phyloP scores from a whole-genome alignment of 116 monocot species.

The Trichopus zeylanicus region DNA sequence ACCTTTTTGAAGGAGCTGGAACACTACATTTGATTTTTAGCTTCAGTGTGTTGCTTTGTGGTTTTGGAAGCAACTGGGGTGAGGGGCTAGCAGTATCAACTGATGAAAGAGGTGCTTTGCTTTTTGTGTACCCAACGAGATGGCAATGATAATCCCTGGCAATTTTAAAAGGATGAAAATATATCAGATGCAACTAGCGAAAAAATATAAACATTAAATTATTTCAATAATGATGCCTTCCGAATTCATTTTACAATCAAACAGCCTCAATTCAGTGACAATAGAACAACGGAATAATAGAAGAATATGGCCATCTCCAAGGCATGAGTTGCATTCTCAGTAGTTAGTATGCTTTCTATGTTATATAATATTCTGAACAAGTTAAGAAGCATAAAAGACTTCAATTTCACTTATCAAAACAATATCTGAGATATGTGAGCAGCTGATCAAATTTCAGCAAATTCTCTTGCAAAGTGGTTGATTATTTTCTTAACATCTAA shows the following conservation, averaged over 20 bases:
- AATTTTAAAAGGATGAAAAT: not conserved
- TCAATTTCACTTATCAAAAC: too few relatives aligned
- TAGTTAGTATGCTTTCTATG: too few relatives aligned
- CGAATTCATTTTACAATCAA: too few relatives aligned
- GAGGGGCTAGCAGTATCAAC: not conserved
- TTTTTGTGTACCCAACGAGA: constrained; percentile 2
- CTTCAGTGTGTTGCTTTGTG: not conserved
- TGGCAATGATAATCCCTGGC: constrained; percentile 9
- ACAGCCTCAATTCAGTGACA: too few relatives aligned
- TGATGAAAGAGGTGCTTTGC: not conserved
- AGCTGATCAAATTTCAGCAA: too few relatives aligned
- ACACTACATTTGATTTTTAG: not conserved
- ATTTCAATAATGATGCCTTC: not conserved
- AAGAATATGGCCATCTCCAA: not conserved
- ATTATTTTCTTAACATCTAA: too few relatives aligned
- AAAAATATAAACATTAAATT: not conserved
- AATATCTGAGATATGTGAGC: too few relatives aligned
- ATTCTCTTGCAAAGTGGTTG: too few relatives aligned
- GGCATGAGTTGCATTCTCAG: too few relatives aligned
- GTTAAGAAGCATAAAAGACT: too few relatives aligned
- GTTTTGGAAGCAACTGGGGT: not conserved
- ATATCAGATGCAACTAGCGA: not conserved
- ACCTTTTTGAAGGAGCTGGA: not conserved
- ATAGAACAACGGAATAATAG: not conserved
- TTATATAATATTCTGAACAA: too few relatives aligned